phyloP scores from a whole-genome alignment of 2,329 filamentous ascomycete species.

The Coleophoma crateriformis region DNA sequence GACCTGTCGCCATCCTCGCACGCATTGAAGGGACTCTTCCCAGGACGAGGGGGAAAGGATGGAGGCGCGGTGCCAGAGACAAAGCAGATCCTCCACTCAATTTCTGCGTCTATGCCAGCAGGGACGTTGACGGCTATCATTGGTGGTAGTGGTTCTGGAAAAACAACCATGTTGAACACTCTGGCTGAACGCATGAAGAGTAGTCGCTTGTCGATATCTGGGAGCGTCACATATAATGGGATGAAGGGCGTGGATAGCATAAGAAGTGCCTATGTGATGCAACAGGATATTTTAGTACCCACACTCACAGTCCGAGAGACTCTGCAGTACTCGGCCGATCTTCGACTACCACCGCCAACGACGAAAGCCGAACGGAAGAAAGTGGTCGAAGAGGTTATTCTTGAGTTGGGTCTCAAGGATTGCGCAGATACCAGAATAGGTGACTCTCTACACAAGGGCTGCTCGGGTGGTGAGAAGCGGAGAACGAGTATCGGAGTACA shows the following conservation, averaged over 20 bases:
- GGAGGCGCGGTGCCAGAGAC: conserved; percentile 27
- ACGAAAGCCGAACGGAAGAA: conserved; percentile 50
- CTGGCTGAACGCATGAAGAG: conserved; percentile 63
- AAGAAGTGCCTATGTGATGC: conserved; percentile 66
- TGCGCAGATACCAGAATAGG: conserved; percentile 72
- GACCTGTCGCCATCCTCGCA: conserved; percentile 51
- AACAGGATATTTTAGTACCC: conserved; percentile 69
- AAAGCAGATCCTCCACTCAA: conserved; percentile 54
- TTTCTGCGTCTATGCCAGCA: conserved; percentile 57
- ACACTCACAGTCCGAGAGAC: conserved; percentile 74
- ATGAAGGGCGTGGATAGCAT: conserved; percentile 44
- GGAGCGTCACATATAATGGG: conserved; percentile 57
- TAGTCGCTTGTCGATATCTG: conserved; percentile 43
- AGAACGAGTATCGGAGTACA: conserved; percentile 74
- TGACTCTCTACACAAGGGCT: conserved; percentile 65
- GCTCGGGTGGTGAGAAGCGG: conserved; percentile 74
- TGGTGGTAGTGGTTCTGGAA: conserved; percentile 68
- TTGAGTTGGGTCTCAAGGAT: conserved; percentile 71
- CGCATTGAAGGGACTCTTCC: conserved; percentile 32
- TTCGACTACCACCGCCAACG: conserved; percentile 61
- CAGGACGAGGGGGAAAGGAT: conserved; percentile 19
- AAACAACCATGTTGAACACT: conserved; percentile 66
- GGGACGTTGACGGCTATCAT: conserved; percentile 72
- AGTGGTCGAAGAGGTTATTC: conserved; percentile 71
- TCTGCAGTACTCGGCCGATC: conserved; percentile 64